These are phyloP conservation scores for Microbotryum scabiosae DNA, from an alignment of 1,284 basidiomycete species.

Conservation along the genomic window DNA sequence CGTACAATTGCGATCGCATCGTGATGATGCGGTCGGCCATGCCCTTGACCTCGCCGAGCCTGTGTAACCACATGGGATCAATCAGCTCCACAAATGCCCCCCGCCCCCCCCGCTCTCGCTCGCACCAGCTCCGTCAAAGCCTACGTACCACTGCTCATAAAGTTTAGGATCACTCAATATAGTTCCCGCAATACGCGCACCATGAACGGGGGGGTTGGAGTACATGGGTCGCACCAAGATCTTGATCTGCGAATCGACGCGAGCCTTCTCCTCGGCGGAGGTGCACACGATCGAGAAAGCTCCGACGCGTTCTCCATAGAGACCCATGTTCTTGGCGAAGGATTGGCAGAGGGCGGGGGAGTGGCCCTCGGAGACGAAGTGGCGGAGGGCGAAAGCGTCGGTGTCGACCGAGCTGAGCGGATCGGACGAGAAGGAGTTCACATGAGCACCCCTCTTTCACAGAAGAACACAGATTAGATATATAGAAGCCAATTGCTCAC, in stretches of 20 bases:
- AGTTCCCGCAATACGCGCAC: conserved; percentile 43
- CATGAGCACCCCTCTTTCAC: conserved; percentile 30
- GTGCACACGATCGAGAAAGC: conserved; percentile 63
- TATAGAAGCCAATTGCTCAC: conserved; percentile 7
- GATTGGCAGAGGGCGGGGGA: conserved; percentile 65
- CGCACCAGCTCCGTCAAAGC: no score
- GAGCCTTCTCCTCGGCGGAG: conserved; percentile 35
- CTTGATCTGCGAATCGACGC: conserved; percentile 38
- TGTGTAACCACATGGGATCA: no score
- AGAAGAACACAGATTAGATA: no score
- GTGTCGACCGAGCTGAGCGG: conserved; percentile 52
- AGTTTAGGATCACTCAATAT: conserved; percentile 42
- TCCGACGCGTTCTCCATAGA: conserved; percentile 86
- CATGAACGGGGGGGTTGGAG: conserved; percentile 92
- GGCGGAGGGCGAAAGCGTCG: conserved; percentile 88
- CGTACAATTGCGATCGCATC: conserved; percentile 75
- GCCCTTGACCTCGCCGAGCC: conserved; percentile 62
- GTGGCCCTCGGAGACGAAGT: conserved; percentile 70
- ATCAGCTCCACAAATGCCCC: neutral
- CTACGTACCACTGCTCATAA: conserved; percentile 44
- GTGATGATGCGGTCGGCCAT: conserved; percentile 88
- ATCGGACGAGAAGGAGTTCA: conserved; percentile 40
- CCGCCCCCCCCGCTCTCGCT: no score
- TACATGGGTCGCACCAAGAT: conserved; percentile 88
- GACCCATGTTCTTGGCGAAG: conserved; percentile 65